These are phyloP conservation scores for Termitomyces sp. DNA, from an alignment of 768 basidiomycete genomes.

Conservation along the genomic window DNA sequence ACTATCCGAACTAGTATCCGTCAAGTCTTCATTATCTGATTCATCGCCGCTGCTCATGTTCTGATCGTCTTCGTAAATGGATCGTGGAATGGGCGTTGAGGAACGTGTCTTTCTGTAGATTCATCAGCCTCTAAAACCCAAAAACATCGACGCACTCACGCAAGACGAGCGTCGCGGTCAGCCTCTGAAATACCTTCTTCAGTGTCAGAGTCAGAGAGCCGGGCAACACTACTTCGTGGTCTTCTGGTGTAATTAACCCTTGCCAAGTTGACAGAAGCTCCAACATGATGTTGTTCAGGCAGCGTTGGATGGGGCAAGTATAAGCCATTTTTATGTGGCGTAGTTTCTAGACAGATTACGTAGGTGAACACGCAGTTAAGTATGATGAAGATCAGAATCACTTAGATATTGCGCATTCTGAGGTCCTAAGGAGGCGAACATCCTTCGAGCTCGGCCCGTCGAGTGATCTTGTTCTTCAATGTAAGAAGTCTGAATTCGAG, in stretches of 20 bases:
- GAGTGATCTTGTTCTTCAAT: constrained; percentile 63
- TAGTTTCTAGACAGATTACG: constrained; percentile 13
- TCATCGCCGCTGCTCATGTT: constrained; percentile 68
- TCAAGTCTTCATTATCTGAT: constrained; percentile 71
- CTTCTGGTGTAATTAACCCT: constrained; percentile 1
- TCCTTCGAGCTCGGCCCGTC: constrained; percentile 56
- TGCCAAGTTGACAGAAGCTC: background rate
- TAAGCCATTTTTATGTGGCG: constrained; percentile 42
- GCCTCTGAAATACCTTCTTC: constrained; percentile 60
- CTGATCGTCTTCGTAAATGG: constrained; percentile 37
- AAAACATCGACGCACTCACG: constrained; percentile 38
- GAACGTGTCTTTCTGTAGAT: constrained; percentile 47
- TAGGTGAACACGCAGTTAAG: background rate
- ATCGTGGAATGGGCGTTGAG: constrained; percentile 31
- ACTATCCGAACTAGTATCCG: constrained; percentile 47
- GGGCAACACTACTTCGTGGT: constrained; percentile 16
- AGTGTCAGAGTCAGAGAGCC: constrained; percentile 60
- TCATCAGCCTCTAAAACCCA: background rate
- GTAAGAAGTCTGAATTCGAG: constrained; percentile 57
- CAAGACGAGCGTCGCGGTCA: constrained; percentile 67
- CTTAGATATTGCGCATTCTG: constrained; percentile 11
- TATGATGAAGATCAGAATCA: constrained; percentile 1
- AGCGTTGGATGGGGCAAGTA: constrained; percentile 35
- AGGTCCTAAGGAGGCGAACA: constrained; percentile 33
- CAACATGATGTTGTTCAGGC: constrained; percentile 7